Percentiles rank a stretch among this genome's conserved stretches.
Conservation (phyloP, 345 rosid species). For the Nephelium lappaceum region DNA sequence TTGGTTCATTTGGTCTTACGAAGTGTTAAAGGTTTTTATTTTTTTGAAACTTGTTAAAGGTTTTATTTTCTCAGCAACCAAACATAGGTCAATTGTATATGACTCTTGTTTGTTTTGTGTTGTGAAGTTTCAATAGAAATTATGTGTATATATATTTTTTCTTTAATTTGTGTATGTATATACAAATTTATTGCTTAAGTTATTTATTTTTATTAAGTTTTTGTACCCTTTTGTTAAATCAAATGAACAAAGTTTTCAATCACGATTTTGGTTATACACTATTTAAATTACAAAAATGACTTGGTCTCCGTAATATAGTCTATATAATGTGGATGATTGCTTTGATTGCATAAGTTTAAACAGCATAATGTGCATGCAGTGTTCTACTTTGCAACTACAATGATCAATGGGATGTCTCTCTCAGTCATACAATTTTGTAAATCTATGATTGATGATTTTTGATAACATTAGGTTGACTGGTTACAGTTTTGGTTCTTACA, state of each 20-base stretch:
- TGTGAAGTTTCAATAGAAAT: neutral
- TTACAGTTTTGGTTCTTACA: neutral
- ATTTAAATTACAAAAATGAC: neutral
- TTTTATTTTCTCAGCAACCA: neutral
- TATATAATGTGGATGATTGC: neutral
- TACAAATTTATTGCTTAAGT: neutral
- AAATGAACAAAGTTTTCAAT: neutral
- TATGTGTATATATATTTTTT: neutral
- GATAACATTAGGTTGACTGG: neutral
- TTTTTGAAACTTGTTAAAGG: too few species aligned
- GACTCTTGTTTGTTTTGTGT: neutral
- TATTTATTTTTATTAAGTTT: neutral
- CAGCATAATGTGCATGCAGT: neutral
- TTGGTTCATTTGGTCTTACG: neutral
- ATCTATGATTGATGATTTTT: neutral
- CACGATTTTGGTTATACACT: neutral
- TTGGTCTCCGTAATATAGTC: neutral
- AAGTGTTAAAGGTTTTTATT: too few species aligned
- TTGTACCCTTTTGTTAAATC: constrained; percentile 6
- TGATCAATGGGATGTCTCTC: neutral
- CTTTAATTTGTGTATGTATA: too few species aligned
- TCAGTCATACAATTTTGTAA: neutral
- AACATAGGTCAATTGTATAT: neutral
- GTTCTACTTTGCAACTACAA: too few species aligned
- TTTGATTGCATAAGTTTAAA: neutral